These are phyloP conservation scores for Penicillium lividum DNA, from an alignment of 495 filamentous ascomycete genomes.

Conservation along the genomic window DNA sequence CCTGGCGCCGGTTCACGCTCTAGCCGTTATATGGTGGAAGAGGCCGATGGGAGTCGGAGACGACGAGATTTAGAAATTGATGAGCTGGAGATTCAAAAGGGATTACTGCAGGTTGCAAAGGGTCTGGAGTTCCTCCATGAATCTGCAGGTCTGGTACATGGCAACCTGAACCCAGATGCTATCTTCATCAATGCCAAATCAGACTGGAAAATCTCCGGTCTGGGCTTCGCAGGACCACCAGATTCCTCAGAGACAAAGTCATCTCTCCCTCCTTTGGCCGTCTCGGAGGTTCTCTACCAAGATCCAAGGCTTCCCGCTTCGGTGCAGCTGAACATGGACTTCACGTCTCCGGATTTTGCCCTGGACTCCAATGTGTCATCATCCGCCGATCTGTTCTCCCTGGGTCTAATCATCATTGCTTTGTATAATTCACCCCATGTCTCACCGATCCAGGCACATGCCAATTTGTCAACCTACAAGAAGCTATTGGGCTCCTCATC, in stretches of 20 bases:
- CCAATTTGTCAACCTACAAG: constrained; percentile 77
- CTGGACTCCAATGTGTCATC: constrained; percentile 80
- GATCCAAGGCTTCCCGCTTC: constrained; percentile 79
- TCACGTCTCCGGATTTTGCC: constrained; percentile 89
- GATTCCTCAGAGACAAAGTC: constrained; percentile 67
- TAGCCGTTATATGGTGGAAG: constrained; percentile 80
- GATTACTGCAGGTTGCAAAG: constrained; percentile 87
- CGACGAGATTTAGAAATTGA: constrained; percentile 91
- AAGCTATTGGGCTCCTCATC: constrained; percentile 74
- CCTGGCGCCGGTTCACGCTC: constrained; percentile 60
- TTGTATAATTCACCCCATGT: constrained; percentile 91
- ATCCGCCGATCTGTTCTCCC: constrained; percentile 85
- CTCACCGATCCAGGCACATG: constrained; percentile 80
- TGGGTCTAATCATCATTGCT: constrained; percentile 84
- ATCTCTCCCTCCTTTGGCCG: constrained; percentile 70
- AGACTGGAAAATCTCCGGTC: constrained; percentile 95
- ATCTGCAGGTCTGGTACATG: constrained; percentile 90
- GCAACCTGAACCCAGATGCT: constrained; percentile 93
- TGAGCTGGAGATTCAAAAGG: constrained; percentile 97
- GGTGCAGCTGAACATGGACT: constrained; percentile 90
- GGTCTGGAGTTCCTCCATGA: constrained; percentile 96
- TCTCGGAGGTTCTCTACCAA: constrained; percentile 80
- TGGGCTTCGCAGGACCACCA: constrained; percentile 82
- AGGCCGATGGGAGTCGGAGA: constrained; percentile 69
- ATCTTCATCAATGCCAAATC: constrained; percentile 95